These are phyloP conservation scores for Cercospora sp. DNA, from an alignment of 2,329 filamentous ascomycete species.

Conservation along the genomic window DNA sequence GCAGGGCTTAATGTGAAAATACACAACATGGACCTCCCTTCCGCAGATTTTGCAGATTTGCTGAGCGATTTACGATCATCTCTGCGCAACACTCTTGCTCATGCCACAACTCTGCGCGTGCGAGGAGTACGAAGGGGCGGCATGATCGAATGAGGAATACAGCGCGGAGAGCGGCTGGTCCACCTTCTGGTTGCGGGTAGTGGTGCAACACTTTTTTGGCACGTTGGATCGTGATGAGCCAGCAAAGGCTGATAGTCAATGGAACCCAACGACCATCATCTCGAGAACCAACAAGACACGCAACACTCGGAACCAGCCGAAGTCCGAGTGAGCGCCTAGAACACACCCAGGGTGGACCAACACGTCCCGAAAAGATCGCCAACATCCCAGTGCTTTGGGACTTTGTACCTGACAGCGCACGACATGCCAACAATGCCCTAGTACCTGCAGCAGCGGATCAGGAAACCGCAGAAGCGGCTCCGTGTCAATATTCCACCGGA, in stretches of 20 bases:
- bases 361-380: not conserved
- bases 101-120: not conserved
- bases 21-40: not conserved
- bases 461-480: not conserved
- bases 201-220: not conserved
- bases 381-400: not conserved
- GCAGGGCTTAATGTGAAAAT: not conserved
- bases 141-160: not conserved
- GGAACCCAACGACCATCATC: not conserved
- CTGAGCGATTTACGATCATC: not conserved
- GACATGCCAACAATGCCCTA: not conserved
- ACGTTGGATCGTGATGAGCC: not conserved
- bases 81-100: not conserved
- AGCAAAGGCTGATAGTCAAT: not conserved
- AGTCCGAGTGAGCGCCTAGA: not conserved
- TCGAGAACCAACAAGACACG: not conserved
- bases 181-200: not conserved
- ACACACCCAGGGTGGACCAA: not conserved
- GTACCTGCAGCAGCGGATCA: not conserved
- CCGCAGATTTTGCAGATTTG: not conserved
- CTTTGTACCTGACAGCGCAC: not conserved
- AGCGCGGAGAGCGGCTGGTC: not conserved
- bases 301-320: not conserved
- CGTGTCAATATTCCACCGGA: not conserved
- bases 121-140: not conserved